phyloP scores from a whole-genome alignment of 495 filamentous ascomycete genomes.

The Achaetomiella virescens region DNA sequence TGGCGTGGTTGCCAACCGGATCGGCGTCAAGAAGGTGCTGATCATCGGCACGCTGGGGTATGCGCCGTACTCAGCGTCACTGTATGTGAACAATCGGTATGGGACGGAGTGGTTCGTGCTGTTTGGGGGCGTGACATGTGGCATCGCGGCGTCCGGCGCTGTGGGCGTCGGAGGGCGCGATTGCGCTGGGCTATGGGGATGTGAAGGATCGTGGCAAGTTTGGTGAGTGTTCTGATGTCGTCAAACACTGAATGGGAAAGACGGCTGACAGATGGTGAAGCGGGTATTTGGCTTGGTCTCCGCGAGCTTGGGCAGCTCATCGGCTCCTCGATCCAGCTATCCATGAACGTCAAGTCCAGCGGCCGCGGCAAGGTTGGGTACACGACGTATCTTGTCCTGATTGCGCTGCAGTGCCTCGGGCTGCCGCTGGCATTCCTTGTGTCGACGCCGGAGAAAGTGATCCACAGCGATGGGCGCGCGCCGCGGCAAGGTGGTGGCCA shows the following conservation, averaged over 20 bases:
- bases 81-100: conserved; percentile 55
- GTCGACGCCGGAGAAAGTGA: conserved; percentile 50
- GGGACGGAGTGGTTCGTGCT: conserved; percentile 53
- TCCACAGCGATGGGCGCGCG: conserved; percentile 41
- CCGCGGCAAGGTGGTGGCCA: conserved; percentile 34
- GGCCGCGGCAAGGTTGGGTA: conserved; percentile 50
- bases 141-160: conserved; percentile 49
- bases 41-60: conserved; percentile 53
- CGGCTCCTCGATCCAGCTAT: conserved; percentile 51
- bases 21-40: conserved; percentile 47
- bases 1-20: conserved; percentile 46
- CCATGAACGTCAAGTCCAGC: conserved; percentile 42
- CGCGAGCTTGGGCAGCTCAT: conserved; percentile 52
- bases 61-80: conserved; percentile 48
- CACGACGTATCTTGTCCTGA: conserved; percentile 49
- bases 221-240: neutral
- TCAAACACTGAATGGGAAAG: neutral
- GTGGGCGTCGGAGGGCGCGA: conserved; percentile 55
- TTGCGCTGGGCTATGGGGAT: conserved; percentile 53
- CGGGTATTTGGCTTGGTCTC: conserved; percentile 54
- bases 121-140: conserved; percentile 51
- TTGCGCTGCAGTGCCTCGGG: conserved; percentile 47
- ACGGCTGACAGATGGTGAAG: conserved; percentile 5
- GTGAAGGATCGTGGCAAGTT: conserved; percentile 48
- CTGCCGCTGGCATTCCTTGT: conserved; percentile 47